These are phyloP conservation scores for Daldinia decipiens DNA, from an alignment of 495 filamentous ascomycete genomes.

Conservation along the genomic window DNA sequence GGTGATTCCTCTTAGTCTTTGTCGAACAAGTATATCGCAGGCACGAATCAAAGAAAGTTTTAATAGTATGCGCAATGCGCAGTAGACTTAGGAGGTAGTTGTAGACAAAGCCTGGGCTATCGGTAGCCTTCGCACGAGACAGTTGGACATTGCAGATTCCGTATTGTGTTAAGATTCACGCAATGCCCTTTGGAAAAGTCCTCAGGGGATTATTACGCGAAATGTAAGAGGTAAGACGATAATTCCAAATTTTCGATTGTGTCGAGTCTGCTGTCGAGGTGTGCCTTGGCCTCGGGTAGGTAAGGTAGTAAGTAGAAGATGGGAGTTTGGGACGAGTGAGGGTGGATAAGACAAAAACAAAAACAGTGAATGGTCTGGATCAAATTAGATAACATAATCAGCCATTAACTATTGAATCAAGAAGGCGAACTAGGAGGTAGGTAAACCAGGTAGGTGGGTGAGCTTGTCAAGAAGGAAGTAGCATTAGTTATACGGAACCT, in stretches of 20 bases:
- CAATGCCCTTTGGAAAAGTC: not conserved
- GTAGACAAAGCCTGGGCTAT: conserved; percentile 10
- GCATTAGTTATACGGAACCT: not conserved
- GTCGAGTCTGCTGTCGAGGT: too few species aligned
- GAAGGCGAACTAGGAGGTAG: too few species aligned
- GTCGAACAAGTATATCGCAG: not conserved
- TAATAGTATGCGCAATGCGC: not conserved
- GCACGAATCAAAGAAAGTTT: too few species aligned
- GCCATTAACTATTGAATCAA: too few species aligned
- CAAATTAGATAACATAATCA: too few species aligned
- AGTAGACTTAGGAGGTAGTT: not conserved
- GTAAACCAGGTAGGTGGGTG: conserved; percentile 1
- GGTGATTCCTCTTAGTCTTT: not conserved
- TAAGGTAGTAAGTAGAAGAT: not conserved
- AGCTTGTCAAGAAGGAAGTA: not conserved
- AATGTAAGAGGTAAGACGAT: too few species aligned
- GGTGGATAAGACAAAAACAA: not conserved
- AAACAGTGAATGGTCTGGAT: not conserved
- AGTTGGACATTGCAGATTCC: conserved; percentile 19
- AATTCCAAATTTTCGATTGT: too few species aligned
- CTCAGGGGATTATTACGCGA: too few species aligned
- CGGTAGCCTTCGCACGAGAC: not conserved
- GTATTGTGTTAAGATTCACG: not conserved
- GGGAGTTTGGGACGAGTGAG: not conserved
- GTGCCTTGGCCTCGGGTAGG: not conserved